Evolutionary conservation across 768 basidiomycete species (phyloP).

Genomic region (Lentinula boryana): DNA sequence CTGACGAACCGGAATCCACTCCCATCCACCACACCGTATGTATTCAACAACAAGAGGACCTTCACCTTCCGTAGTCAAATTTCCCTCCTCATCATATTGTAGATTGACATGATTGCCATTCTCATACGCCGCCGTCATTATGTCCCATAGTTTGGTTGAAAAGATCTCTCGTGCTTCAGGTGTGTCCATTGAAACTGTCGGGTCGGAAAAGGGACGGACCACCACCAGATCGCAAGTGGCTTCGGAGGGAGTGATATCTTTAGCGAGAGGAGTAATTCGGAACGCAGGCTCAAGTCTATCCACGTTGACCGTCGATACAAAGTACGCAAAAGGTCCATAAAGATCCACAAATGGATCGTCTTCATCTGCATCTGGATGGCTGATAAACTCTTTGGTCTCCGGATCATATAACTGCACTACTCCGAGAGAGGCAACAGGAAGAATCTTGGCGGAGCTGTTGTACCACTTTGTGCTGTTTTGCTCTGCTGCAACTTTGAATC

Average conservation of each 20-base stretch:
- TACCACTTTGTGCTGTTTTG: constrained; percentile 75
- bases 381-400: constrained; percentile 36
- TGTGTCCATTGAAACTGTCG: constrained; percentile 34
- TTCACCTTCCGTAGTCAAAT: constrained; percentile 31
- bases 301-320: constrained; percentile 76
- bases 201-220: constrained; percentile 66
- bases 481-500: constrained; percentile 83
- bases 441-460: constrained; percentile 48
- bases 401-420: constrained; percentile 62
- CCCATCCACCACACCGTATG: constrained; percentile 73
- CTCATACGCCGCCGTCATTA: constrained; percentile 68
- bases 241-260: constrained; percentile 34
- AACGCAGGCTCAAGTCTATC: constrained; percentile 84
- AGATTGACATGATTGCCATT: constrained; percentile 67
- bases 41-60: constrained; percentile 69
- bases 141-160: constrained; percentile 43
- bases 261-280: constrained; percentile 63
- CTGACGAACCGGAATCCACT: constrained; percentile 73
- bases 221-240: constrained; percentile 68
- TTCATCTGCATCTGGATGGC: constrained; percentile 26
- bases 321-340: constrained; percentile 81
- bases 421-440: constrained; percentile 33
- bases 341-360: constrained; percentile 37
- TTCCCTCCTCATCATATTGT: constrained; percentile 43
- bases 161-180: constrained; percentile 41